Evolutionary conservation across 192 early-diverging fungal species (phyloP).

Genomic region (Linnemannia exigua): DNA sequence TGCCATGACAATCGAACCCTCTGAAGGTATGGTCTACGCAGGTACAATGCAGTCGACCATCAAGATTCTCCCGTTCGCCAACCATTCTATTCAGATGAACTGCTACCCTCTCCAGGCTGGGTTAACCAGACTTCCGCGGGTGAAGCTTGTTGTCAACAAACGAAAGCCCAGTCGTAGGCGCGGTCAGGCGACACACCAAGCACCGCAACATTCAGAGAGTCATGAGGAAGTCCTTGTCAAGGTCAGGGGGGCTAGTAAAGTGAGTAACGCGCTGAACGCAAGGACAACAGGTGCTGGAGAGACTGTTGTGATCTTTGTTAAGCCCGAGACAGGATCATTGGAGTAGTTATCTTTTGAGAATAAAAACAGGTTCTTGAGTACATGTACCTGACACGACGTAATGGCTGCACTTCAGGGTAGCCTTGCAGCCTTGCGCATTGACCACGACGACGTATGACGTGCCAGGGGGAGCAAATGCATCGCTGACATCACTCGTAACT

Average conservation of each 20-base stretch:
- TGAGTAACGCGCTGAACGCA: background rate
- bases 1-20: conserved; percentile 69
- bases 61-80: conserved; percentile 70
- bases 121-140: conserved; percentile 65
- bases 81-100: conserved; percentile 64
- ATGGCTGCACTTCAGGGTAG: background rate
- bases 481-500: conserved; percentile 2
- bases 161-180: conserved; percentile 22
- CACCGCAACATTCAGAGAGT: conserved; percentile 1
- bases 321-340: conserved; percentile 37
- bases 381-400: background rate
- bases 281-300: background rate
- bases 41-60: conserved; percentile 75
- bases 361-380: background rate
- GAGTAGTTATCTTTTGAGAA: conserved; percentile 2
- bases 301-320: conserved; percentile 47
- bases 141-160: conserved; percentile 58
- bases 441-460: background rate
- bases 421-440: background rate
- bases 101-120: conserved; percentile 76
- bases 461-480: background rate
- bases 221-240: conserved; percentile 42
- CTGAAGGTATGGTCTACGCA: conserved; percentile 82
- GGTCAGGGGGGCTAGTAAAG: conserved; percentile 14
- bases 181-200: conserved; percentile 14